A percentile compares a stretch with the other conserved stretches of the same genome.
Evolutionary conservation across 78 protist genomes (phyloP).

Genomic region (Dictyostelium citrinum): DNA sequence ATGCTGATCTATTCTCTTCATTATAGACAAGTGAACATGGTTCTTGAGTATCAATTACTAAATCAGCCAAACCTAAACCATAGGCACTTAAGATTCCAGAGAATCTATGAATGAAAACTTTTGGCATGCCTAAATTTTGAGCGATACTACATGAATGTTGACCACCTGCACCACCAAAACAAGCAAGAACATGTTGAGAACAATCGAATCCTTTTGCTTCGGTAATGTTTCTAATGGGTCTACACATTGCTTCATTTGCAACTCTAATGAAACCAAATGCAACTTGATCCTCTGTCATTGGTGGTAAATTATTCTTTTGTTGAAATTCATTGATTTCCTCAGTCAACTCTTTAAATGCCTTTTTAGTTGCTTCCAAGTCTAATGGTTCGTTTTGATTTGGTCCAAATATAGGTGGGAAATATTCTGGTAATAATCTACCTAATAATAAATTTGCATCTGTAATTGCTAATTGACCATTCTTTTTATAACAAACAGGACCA

Average conservation of each 20-base stretch:
- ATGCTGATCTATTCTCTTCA: neutral
- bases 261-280: slow-evolving; percentile 93
- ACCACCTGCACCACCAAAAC: slow-evolving; percentile 98
- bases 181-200: slow-evolving; percentile 85
- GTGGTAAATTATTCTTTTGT: neutral
- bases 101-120: slow-evolving; percentile 85
- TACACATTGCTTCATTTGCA: slow-evolving; percentile 97
- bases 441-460: slow-evolving; percentile 95
- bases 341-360: slow-evolving; percentile 72
- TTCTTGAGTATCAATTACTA: slow-evolving; percentile 72
- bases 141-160: slow-evolving; percentile 97
- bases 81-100: slow-evolving; percentile 92
- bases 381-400: slow-evolving; percentile 87
- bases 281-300: slow-evolving; percentile 84
- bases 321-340: slow-evolving; percentile 38
- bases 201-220: slow-evolving; percentile 89
- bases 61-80: slow-evolving; percentile 93
- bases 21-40: slow-evolving; percentile 66
- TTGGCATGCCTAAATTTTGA: slow-evolving; percentile 86
- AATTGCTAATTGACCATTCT: slow-evolving; percentile 90
- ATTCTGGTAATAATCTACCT: slow-evolving; percentile 90
- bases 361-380: slow-evolving; percentile 75
- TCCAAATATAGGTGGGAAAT: slow-evolving; percentile 95
- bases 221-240: slow-evolving; percentile 93
- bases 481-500: slow-evolving; percentile 97